Base-by-base conservation (phyloP, 192 early-diverging fungal genomes). In the Coemansia sp. region DNA sequence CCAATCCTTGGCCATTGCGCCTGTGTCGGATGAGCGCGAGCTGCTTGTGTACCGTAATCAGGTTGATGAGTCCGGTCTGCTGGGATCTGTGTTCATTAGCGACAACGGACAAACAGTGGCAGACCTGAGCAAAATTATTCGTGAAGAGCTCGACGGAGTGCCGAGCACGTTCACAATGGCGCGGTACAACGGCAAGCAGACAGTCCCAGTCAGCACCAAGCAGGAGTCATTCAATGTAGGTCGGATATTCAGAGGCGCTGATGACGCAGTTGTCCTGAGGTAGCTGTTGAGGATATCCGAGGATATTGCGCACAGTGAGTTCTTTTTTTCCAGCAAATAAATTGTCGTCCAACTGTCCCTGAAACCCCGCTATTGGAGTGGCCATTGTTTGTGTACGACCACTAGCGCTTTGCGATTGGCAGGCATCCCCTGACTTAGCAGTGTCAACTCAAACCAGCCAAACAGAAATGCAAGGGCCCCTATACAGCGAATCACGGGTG, bases 51-150 rank as follows among this genome's bases (percentile, higher is more conserved):
- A 90, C 55, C 35, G 37, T 2, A 62, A 59, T 7, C 55, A 73
- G 4, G 76, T 71, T 24, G 37, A 67, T 0, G 87, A 90, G 28
- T 80, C 76, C 1, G 74, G 69, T 42, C 57, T 90, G 51, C 65
- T 88, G 9, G 89, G 89, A n/a, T 82, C 86, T 8, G 84, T 90
- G 37, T 87, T 85, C 70, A 74, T 67, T 13, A 59, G 67, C 18
- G 23, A 38, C 9, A 28, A 20, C 13, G 10, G 48, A 5, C 72
- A 67, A 60, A 77, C 69, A 14, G 42, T 82, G 5, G 20, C 62
- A 2, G 71, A 68, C 2, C 61, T 76, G 23, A 40, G 42, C 4
- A 13, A 9, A 20, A 48, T 38, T 37, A 87, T 85, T 34, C 69
- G 55, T 38, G 48, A 60, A 9, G 89, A 89, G 61, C 71, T 90